Conservation (phyloP, 768 basidiomycete genomes). For the Rhizopogon rudus region DNA sequence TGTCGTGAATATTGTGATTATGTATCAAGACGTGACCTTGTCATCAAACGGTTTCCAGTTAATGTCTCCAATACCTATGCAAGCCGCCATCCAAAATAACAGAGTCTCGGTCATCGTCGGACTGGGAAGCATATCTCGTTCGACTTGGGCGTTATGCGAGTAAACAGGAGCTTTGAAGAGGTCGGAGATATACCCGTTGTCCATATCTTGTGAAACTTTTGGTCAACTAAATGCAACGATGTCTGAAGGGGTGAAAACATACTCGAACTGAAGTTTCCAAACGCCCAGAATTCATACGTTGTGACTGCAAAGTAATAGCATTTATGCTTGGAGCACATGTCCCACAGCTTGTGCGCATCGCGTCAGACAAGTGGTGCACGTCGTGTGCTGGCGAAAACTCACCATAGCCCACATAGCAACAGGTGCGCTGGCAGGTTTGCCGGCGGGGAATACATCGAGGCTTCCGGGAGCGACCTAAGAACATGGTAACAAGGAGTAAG, state of each 20-base stretch:
- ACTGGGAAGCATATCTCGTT: neutral
- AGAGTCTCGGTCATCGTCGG: neutral
- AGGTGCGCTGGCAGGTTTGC: neutral
- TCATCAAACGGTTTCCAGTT: neutral
- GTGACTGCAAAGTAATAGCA: conserved; percentile 3
- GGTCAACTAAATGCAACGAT: neutral
- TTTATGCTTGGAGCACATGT: neutral
- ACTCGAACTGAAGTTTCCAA: conserved; percentile 3
- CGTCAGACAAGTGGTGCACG: neutral
- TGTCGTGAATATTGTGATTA: too few relatives aligned
- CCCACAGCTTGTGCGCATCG: neutral
- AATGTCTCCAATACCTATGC: neutral
- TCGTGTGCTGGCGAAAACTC: neutral
- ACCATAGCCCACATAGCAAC: conserved; percentile 2
- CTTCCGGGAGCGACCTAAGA: neutral
- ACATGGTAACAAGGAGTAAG: neutral
- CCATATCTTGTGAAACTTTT: neutral
- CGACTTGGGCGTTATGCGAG: neutral
- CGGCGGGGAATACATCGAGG: neutral
- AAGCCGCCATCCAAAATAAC: conserved; percentile 6
- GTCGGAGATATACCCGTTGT: neutral
- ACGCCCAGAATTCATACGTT: conserved; percentile 2
- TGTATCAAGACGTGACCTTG: neutral
- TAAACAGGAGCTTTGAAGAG: neutral
- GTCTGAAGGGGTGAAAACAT: neutral